Conservation (phyloP, 805 yeast species). For the Candida coquimbonensis region DNA sequence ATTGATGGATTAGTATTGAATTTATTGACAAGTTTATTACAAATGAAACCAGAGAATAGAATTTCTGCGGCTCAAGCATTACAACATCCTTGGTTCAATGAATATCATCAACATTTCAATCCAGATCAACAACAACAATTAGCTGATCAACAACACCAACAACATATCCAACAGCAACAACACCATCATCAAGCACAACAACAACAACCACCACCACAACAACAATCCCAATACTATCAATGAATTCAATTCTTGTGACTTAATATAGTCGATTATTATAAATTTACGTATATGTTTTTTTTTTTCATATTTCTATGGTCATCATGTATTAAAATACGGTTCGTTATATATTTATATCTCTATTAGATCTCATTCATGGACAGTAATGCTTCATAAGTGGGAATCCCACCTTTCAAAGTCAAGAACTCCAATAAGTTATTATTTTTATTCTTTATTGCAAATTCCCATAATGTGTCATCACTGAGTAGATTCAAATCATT, state of each 20-base stretch:
- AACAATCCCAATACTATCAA: conserved; percentile 11
- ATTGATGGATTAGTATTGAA: conserved; percentile 82
- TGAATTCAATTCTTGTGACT: background rate
- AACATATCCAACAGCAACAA: conserved; percentile 4
- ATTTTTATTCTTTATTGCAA: conserved; percentile 6
- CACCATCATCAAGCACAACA: conserved; percentile 4
- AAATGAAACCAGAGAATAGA: conserved; percentile 91
- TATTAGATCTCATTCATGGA: background rate
- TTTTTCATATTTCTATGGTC: background rate
- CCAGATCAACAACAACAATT: conserved; percentile 1
- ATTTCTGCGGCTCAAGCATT: conserved; percentile 92
- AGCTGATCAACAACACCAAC: conserved; percentile 1
- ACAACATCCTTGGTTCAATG: conserved; percentile 87
- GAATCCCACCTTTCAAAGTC: conserved; percentile 17
- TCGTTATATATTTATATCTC: background rate
- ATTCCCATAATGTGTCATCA: conserved; percentile 17
- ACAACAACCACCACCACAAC: conserved; percentile 5
- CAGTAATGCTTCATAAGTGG: conserved; percentile 13
- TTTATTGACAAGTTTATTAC: conserved; percentile 65
- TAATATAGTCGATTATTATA: background rate
- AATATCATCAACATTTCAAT: conserved; percentile 36
- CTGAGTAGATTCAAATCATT: conserved; percentile 5
- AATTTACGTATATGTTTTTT: background rate
- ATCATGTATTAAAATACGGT: background rate
- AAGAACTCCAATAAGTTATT: conserved; percentile 9